phyloP scores from a whole-genome alignment of 305 asterid genomes.

The Plantago coronopus region DNA sequence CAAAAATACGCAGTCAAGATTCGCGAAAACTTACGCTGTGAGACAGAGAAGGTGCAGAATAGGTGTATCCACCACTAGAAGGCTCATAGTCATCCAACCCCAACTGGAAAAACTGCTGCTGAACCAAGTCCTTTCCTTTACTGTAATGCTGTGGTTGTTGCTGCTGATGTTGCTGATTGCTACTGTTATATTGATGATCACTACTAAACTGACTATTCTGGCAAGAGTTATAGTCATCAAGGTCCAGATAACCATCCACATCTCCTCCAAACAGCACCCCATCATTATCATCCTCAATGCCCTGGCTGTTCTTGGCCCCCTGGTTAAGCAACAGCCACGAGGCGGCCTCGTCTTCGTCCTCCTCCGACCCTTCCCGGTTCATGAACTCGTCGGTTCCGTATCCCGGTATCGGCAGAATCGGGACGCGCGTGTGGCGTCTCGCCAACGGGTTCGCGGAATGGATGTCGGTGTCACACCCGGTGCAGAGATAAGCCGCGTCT shows the following conservation, averaged over 20 bases:
- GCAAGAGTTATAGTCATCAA: constrained; percentile 36
- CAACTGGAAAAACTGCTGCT: constrained; percentile 32
- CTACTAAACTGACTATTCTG: constrained; percentile 34
- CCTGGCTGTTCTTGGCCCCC: constrained; percentile 27
- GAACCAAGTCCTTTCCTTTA: constrained; percentile 34
- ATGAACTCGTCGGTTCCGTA: not conserved
- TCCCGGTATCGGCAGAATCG: constrained; percentile 40
- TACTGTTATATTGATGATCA: not conserved
- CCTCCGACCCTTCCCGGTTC: constrained; percentile 26
- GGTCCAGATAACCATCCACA: constrained; percentile 55
- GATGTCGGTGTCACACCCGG: constrained; percentile 56
- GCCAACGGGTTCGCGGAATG: constrained; percentile 79
- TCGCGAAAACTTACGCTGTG: constrained; percentile 38
- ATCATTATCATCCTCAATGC: constrained; percentile 16
- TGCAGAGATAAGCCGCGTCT: constrained; percentile 62
- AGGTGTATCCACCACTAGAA: constrained; percentile 36
- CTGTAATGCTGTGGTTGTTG: constrained; percentile 24
- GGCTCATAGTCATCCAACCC: constrained; percentile 36
- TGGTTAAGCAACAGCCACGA: constrained; percentile 49
- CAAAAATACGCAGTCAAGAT: too few species aligned
- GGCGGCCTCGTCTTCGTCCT: constrained; percentile 41
- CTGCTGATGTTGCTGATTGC: constrained; percentile 6
- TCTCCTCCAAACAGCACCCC: constrained; percentile 34
- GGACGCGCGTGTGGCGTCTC: constrained; percentile 78
- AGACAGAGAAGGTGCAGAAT: constrained; percentile 30